A percentile compares a stretch with the other conserved stretches of the same genome.
These are phyloP conservation scores for Verticillium klebahnii DNA, from an alignment of 2,329 filamentous ascomycete genomes.

Conservation along the genomic window DNA sequence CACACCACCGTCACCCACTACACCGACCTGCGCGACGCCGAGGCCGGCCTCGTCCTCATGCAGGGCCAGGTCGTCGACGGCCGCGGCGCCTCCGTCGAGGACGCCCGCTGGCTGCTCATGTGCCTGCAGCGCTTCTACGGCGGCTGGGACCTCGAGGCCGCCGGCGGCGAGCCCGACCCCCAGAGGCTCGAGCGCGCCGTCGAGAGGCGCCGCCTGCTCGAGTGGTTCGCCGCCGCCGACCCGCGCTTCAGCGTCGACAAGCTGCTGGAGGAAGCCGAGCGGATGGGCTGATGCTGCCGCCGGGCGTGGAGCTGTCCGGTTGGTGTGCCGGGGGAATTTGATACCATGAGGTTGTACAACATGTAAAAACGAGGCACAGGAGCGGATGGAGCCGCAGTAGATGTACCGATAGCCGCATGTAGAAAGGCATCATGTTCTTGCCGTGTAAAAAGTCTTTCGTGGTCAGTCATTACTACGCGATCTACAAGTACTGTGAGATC, in stretches of 20 bases:
- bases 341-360: background rate
- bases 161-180: constrained; percentile 18
- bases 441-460: too few relatives aligned
- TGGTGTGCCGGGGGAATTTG: background rate
- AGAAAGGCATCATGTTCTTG: too few relatives aligned
- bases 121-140: constrained; percentile 94
- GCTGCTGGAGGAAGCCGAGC: constrained; percentile 85
- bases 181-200: constrained; percentile 51
- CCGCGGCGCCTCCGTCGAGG: constrained; percentile 69
- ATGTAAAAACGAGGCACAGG: too few relatives aligned
- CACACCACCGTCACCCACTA: constrained; percentile 95
- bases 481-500: too few relatives aligned
- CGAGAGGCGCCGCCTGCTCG: constrained; percentile 65
- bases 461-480: too few relatives aligned
- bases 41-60: constrained; percentile 71
- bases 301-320: background rate
- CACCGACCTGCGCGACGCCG: constrained; percentile 68
- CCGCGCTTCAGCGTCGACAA: constrained; percentile 75
- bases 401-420: too few relatives aligned
- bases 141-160: constrained; percentile 45
- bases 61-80: constrained; percentile 80
- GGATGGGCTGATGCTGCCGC: constrained; percentile 45
- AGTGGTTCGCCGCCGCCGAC: constrained; percentile 80
- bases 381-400: too few relatives aligned
- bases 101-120: constrained; percentile 88